phyloP scores from a whole-genome alignment of 306 rosid species.

The Begonia peltatifolia region DNA sequence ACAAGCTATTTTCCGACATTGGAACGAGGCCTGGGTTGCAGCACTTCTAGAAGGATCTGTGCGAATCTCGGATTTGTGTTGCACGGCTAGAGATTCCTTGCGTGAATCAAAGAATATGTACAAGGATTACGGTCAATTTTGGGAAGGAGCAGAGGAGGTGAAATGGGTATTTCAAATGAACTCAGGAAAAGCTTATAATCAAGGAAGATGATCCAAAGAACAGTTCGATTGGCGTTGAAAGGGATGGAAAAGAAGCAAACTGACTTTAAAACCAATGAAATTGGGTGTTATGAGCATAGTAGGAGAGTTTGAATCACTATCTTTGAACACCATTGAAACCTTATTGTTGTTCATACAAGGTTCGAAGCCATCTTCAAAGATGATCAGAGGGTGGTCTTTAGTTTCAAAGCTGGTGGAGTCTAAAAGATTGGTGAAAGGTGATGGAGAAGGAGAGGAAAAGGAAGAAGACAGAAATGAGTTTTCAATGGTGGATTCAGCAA shows the following conservation, averaged over 20 bases:
- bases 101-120: conserved; percentile 14
- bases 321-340: conserved; percentile 4
- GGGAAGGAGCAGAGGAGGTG: conserved; percentile 10
- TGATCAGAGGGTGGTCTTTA: conserved; percentile 9
- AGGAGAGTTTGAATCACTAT: conserved; percentile 11
- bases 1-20: conserved; percentile 9
- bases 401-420: conserved; percentile 16
- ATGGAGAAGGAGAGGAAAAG: neutral
- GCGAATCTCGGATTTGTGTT: conserved; percentile 14
- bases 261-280: conserved; percentile 1
- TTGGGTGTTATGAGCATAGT: conserved; percentile 1
- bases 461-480: conserved; percentile 5
- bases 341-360: conserved; percentile 11
- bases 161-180: conserved; percentile 6
- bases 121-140: conserved; percentile 10
- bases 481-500: conserved; percentile 6
- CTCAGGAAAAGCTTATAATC: conserved; percentile 5
- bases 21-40: conserved; percentile 7
- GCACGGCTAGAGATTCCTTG: conserved; percentile 10
- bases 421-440: conserved; percentile 13
- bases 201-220: conserved; percentile 13
- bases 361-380: conserved; percentile 5
- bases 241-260: conserved; percentile 1
- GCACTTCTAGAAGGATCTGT: conserved; percentile 14
- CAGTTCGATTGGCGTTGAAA: conserved; percentile 11